phyloP scores from a whole-genome alignment of 345 rosid species.

The Eucalyptus paniculata region DNA sequence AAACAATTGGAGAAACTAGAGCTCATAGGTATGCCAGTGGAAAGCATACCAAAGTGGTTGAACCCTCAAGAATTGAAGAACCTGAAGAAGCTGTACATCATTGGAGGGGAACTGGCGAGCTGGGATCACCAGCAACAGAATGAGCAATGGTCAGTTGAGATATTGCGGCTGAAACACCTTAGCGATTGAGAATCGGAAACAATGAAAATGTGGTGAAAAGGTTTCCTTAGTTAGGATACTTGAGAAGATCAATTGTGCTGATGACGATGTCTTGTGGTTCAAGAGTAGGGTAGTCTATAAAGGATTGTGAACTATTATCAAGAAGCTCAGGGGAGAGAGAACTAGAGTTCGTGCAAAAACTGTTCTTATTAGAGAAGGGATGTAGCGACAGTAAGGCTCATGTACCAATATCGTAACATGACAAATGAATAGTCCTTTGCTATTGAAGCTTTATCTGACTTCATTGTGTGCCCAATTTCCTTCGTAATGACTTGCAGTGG shows the following conservation, averaged over 20 bases:
- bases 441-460: no score
- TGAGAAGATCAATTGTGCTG: neutral
- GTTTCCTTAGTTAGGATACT: neutral
- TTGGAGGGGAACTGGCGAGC: neutral
- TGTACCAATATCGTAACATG: no score
- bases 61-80: neutral
- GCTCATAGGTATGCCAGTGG: neutral
- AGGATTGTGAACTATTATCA: neutral
- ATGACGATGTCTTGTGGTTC: neutral
- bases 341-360: no score
- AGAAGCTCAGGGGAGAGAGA: no score
- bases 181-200: neutral
- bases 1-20: neutral
- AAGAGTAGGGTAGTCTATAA: neutral
- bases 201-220: neutral
- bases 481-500: no score
- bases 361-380: no score
- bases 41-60: neutral
- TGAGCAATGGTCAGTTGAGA: neutral
- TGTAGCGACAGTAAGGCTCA: no score
- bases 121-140: neutral
- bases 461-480: no score
- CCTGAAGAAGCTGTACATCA: neutral
- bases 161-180: neutral
- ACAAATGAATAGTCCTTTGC: no score